A percentile compares a stretch with the other conserved stretches of the same genome.
These are phyloP conservation scores for Auricularia sp. DNA, from an alignment of 768 basidiomycete species.

Conservation along the genomic window DNA sequence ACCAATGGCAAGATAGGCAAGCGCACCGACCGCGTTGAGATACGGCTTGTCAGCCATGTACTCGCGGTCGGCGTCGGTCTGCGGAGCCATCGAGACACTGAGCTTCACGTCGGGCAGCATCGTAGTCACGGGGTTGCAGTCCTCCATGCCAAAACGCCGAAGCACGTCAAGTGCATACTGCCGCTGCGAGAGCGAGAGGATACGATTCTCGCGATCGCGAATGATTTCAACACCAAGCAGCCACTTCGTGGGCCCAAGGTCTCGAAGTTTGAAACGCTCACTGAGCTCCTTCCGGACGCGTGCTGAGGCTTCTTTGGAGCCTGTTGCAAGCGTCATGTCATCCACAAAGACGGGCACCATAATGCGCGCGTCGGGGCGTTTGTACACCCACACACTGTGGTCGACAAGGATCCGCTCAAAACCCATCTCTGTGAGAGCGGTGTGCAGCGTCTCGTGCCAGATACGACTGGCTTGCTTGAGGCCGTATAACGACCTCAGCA, in stretches of 20 bases:
- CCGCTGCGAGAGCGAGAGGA: slow-evolving; percentile 1
- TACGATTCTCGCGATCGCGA: not conserved
- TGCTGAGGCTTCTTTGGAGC: not conserved
- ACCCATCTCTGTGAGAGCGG: slow-evolving; percentile 15
- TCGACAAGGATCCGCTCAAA: slow-evolving; percentile 12
- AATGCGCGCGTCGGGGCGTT: not conserved
- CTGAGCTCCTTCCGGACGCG: slow-evolving; percentile 17
- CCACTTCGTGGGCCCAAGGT: slow-evolving; percentile 11
- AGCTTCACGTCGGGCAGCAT: slow-evolving; percentile 6
- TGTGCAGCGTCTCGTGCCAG: slow-evolving; percentile 20
- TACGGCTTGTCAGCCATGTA: slow-evolving; percentile 20
- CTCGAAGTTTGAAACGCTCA: slow-evolving; percentile 18
- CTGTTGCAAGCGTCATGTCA: not conserved
- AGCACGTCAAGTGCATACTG: slow-evolving; percentile 1
- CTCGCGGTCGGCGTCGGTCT: slow-evolving; percentile 6
- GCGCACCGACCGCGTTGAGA: slow-evolving; percentile 20
- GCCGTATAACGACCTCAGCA: slow-evolving; percentile 18
- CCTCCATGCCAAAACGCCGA: not conserved
- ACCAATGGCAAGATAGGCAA: slow-evolving; percentile 22
- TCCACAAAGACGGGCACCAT: slow-evolving; percentile 17
- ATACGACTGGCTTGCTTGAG: slow-evolving; percentile 16
- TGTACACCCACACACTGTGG: slow-evolving; percentile 25
- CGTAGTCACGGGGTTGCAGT: slow-evolving; percentile 1
- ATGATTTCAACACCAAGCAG: slow-evolving; percentile 2
- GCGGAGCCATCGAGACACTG: slow-evolving; percentile 4